Evolutionary conservation across 1,284 basidiomycete species (phyloP).

Genomic region (Ustilago vetiveriae): DNA sequence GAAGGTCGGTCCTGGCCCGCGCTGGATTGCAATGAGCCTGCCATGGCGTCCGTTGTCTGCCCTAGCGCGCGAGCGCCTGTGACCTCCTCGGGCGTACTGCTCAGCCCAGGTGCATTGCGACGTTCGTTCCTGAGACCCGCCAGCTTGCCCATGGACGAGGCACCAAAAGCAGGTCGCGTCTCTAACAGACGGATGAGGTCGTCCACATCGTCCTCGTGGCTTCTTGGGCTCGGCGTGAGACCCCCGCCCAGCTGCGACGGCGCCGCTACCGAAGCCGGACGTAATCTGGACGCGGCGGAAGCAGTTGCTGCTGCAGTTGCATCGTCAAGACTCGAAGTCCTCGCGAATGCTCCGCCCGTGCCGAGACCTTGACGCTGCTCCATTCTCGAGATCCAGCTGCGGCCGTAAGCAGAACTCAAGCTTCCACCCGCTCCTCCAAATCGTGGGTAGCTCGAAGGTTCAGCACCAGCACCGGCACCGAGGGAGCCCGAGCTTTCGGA

Average conservation of each 20-base stretch:
- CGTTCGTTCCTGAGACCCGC: conserved; percentile 23
- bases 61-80: background rate
- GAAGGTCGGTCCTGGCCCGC: conserved; percentile 19
- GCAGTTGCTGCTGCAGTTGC: conserved; percentile 32
- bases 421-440: conserved; percentile 34
- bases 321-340: conserved; percentile 36
- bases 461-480: conserved; percentile 28
- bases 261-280: conserved; percentile 8
- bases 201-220: conserved; percentile 57
- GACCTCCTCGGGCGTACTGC: conserved; percentile 38
- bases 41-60: conserved; percentile 11
- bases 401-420: conserved; percentile 33
- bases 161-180: conserved; percentile 33
- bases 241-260: conserved; percentile 11
- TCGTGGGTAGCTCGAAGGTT: conserved; percentile 42
- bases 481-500: conserved; percentile 23
- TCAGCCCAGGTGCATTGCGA: conserved; percentile 23
- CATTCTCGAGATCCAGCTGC: conserved; percentile 54
- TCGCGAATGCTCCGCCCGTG: conserved; percentile 32
- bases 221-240: conserved; percentile 36
- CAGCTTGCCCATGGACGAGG: conserved; percentile 28
- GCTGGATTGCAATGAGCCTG: conserved; percentile 30
- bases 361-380: conserved; percentile 53
- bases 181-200: conserved; percentile 54
- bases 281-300: conserved; percentile 23